Evolutionary conservation across 2,329 filamentous ascomycete genomes (phyloP).

Genomic region (Phialemoniopsis sp.): DNA sequence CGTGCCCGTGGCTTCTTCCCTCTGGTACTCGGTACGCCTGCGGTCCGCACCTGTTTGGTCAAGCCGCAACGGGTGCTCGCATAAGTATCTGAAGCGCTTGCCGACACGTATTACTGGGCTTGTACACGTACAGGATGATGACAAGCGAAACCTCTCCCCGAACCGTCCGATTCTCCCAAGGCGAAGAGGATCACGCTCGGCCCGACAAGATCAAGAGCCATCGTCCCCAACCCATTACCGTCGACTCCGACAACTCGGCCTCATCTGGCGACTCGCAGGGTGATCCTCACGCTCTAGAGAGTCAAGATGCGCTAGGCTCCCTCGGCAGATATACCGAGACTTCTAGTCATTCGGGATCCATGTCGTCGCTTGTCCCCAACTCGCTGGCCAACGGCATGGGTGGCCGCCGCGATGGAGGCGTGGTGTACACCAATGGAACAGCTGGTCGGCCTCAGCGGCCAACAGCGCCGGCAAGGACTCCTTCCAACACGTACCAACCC

Average conservation of each 20-base stretch:
- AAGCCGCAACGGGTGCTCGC: background rate
- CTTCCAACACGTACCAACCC: constrained; percentile 76
- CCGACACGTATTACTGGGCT: background rate
- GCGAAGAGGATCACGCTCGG: constrained; percentile 38
- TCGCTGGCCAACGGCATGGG: constrained; percentile 34
- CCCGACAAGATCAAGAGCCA: constrained; percentile 35
- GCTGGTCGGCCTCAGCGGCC: constrained; percentile 58
- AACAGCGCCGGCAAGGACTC: constrained; percentile 64
- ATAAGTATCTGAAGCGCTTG: background rate
- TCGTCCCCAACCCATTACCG: constrained; percentile 25
- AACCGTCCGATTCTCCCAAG: constrained; percentile 51
- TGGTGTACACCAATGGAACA: constrained; percentile 22
- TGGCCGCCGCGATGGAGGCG: constrained; percentile 29
- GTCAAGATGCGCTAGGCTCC: constrained; percentile 42
- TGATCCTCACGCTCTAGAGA: constrained; percentile 42
- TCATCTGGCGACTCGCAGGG: constrained; percentile 40
- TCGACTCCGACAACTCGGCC: constrained; percentile 44
- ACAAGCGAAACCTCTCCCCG: constrained; percentile 48
- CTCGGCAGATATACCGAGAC: constrained; percentile 39
- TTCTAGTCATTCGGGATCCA: constrained; percentile 30
- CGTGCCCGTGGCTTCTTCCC: no score
- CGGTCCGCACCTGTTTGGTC: no score
- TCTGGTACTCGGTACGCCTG: no score
- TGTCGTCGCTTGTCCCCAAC: constrained; percentile 36
- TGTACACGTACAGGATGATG: constrained; percentile 14